Conservation (phyloP, 148 eudicot species). For the Persicaria tinctoria region DNA sequence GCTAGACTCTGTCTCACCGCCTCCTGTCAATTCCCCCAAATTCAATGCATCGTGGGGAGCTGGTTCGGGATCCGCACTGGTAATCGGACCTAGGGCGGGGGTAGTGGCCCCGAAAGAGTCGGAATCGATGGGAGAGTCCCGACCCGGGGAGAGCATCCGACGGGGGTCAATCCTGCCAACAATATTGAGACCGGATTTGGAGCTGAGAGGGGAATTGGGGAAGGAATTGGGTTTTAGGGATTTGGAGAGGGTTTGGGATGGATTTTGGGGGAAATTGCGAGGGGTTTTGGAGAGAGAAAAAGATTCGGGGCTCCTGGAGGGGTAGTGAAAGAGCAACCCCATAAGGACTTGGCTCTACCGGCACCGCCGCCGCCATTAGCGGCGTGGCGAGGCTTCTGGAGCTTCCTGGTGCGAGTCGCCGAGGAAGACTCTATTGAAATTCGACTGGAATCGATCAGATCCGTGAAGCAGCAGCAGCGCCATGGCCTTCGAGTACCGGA, state of each 20-base stretch:
- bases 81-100: conserved; percentile 13
- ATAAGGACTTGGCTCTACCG: conserved; percentile 19
- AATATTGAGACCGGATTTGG: conserved; percentile 30
- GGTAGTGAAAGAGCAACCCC: conserved; percentile 76
- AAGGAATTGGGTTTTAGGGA: conserved; percentile 23
- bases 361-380: conserved; percentile 8
- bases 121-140: conserved; percentile 75
- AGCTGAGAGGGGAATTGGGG: conserved; percentile 53
- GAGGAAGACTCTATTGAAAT: background rate
- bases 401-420: conserved; percentile 21
- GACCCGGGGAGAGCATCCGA: conserved; percentile 86
- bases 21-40: conserved; percentile 1
- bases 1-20: conserved; percentile 4
- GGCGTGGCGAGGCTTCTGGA: conserved; percentile 32
- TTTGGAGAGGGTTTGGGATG: conserved; percentile 25
- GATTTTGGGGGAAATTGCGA: too few species aligned
- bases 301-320: conserved; percentile 54
- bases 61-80: conserved; percentile 15
- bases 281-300: too few species aligned
- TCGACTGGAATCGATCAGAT: background rate
- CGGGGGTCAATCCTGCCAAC: conserved; percentile 55
- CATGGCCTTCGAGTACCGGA: too few species aligned
- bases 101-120: conserved; percentile 18
- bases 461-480: too few species aligned
- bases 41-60: background rate